Base-by-base conservation (phyloP, 2,329 filamentous ascomycete genomes). In the Sclerotinia nivalis region DNA sequence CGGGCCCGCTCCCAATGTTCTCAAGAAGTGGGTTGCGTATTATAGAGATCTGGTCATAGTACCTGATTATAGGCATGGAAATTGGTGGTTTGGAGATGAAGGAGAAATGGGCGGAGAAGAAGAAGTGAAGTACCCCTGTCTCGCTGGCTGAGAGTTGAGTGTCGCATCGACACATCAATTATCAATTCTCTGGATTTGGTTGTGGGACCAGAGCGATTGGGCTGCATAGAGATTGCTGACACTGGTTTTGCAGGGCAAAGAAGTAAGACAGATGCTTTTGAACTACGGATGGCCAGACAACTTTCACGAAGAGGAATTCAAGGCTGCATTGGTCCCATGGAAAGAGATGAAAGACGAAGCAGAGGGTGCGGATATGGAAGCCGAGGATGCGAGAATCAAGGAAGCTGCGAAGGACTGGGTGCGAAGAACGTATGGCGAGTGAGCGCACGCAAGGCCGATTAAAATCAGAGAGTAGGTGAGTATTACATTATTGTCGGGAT, bases 21-120 rank as follows among this genome's bases (percentile, higher is more conserved):
- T 68, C 45, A 68, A 68, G 66, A 68, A 68, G 45, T 68, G 66
- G 66, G 55, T 68, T 61, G 66, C 34, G 47, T 68, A 68, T 61
- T 68, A 68, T 68, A 68, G 66, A 49, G 37, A 54, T 68, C 55
- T 68, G 25, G 25, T 68, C 45, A 61, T 68, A 68, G 55, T 68
- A 60, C 66, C 66, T 61, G 66, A 60, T 61, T 68, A 60, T 49
- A 60, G n/a, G 28, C 55, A 68, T 9, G 55, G 45, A 28, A 67
- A 67, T 45, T 67, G 65, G 65, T 67, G 50, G 65, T 56, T 67
- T 67, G 50, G 52, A 59, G 65, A 67, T 58, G 50, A 56, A 43
- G 65, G 52, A 22, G 65, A 67, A 45, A 56, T 47, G 13, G 37
- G 65, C 18, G 50, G 50, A 56, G 65, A 67, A 45, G 64, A 56